phyloP scores from a whole-genome alignment of 2,329 filamentous ascomycete genomes.

The Ambrosiella cleistominuta region DNA sequence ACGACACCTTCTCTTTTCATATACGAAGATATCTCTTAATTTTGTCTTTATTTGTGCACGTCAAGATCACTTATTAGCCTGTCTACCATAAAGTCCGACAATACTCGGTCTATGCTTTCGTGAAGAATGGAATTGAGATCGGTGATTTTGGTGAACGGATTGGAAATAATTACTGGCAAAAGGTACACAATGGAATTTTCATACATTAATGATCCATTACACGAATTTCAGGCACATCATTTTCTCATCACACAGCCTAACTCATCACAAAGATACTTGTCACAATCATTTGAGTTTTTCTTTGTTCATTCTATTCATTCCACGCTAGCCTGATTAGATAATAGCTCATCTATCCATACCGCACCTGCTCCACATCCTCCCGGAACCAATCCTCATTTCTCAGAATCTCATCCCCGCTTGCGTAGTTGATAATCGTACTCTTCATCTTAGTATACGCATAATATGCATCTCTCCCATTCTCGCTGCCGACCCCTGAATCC shows the following conservation, averaged over 20 bases:
- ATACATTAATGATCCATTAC: too few species aligned
- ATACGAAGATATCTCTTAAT: too few species aligned
- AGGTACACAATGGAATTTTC: too few species aligned
- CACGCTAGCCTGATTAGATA: background rate
- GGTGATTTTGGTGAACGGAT: background rate
- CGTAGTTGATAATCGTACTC: slow-evolving; percentile 55
- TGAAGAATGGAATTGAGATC: background rate
- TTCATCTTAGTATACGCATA: slow-evolving; percentile 42
- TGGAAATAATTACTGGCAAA: too few species aligned
- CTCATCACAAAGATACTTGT: too few species aligned
- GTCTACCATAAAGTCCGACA: too few species aligned
- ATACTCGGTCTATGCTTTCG: too few species aligned
- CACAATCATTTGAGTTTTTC: too few species aligned
- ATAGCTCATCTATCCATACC: slow-evolving; percentile 5
- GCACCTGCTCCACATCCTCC: slow-evolving; percentile 35
- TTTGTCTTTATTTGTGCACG: too few species aligned
- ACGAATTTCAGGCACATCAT: background rate
- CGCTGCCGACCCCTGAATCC: slow-evolving; percentile 50
- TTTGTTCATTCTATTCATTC: background rate
- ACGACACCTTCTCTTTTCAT: too few species aligned
- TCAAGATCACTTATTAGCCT: too few species aligned
- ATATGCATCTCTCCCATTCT: slow-evolving; percentile 52
- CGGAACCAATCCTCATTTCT: slow-evolving; percentile 50
- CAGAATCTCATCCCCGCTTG: slow-evolving; percentile 32
- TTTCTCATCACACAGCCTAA: too few species aligned